These are phyloP conservation scores for Fusarium sp. DNA, from an alignment of 2,329 filamentous ascomycete species.

Conservation along the genomic window DNA sequence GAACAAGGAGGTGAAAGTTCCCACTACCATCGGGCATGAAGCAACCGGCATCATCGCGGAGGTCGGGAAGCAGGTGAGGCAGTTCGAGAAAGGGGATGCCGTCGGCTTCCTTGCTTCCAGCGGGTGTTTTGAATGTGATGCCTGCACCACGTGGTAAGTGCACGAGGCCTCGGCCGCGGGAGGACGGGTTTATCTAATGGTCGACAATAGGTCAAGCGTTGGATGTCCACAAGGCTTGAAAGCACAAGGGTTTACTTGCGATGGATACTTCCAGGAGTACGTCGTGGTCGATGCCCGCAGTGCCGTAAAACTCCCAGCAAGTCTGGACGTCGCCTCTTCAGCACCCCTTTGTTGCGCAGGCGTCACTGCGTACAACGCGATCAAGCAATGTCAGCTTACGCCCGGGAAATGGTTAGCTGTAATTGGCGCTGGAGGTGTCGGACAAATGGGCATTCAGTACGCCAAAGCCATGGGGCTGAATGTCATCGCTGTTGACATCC, in stretches of 20 bases:
- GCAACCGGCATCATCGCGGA: not conserved
- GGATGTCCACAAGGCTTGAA: not conserved
- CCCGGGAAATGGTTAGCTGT: not conserved
- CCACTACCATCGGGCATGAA: not conserved
- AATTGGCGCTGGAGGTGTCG: not conserved
- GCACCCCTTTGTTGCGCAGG: conserved; percentile 2
- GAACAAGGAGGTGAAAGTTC: not conserved
- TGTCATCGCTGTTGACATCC: not conserved
- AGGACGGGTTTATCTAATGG: not conserved
- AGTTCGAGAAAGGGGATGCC: not conserved
- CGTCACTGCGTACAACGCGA: not conserved
- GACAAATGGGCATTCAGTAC: not conserved
- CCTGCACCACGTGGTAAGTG: not conserved
- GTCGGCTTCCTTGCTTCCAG: not conserved
- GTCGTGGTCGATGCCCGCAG: not conserved
- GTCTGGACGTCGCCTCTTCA: not conserved
- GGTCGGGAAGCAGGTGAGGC: not conserved
- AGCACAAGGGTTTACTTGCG: not conserved
- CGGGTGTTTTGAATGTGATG: not conserved
- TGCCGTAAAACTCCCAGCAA: not conserved
- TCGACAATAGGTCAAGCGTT: not conserved
- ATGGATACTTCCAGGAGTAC: conserved; percentile 4
- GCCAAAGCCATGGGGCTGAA: conserved; percentile 6
- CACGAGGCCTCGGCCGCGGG: not conserved
- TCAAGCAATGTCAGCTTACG: not conserved